These are phyloP conservation scores for Colletotrichum horii DNA, from an alignment of 2,329 filamentous ascomycete species.

Conservation along the genomic window DNA sequence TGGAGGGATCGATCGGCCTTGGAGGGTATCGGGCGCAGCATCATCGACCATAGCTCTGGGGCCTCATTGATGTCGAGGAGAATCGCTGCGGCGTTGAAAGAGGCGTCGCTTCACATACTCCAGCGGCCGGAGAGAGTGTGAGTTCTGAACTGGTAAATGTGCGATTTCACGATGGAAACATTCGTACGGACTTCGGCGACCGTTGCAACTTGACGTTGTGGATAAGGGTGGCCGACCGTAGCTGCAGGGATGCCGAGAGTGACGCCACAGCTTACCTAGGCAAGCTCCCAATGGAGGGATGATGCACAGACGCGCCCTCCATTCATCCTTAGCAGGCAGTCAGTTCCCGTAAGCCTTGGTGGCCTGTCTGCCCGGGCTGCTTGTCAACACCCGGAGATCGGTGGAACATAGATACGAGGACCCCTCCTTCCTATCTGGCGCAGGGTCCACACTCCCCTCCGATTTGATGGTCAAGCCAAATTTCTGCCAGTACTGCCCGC, in stretches of 20 bases:
- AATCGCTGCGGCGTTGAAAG: neutral
- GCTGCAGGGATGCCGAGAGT: conserved; percentile 18
- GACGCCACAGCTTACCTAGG: conserved; percentile 15
- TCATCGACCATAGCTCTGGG: conserved; percentile 57
- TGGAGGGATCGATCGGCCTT: conserved; percentile 30
- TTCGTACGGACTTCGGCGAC: neutral
- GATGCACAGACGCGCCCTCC: neutral
- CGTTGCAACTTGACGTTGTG: conserved; percentile 16
- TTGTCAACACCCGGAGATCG: neutral
- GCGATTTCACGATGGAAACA: neutral
- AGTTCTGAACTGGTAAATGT: neutral
- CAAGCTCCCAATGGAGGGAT: neutral
- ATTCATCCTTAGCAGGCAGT: neutral
- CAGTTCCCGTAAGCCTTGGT: neutral
- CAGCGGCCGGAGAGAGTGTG: neutral
- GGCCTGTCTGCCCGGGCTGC: neutral
- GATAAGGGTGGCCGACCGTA: conserved; percentile 6
- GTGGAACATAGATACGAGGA: conserved; percentile 18
- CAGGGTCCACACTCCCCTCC: conserved; percentile 20
- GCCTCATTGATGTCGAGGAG: conserved; percentile 29
- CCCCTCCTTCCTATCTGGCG: conserved; percentile 11
- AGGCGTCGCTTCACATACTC: conserved; percentile 16
- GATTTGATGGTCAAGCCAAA: conserved; percentile 11
- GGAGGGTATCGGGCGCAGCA: conserved; percentile 45
- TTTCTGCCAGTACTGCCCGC: conserved; percentile 20